Evolutionary conservation across 1,284 basidiomycete species (phyloP), one percentile per base, ranked within the genome.

Genomic region (Pholiota adiposa): DNA sequence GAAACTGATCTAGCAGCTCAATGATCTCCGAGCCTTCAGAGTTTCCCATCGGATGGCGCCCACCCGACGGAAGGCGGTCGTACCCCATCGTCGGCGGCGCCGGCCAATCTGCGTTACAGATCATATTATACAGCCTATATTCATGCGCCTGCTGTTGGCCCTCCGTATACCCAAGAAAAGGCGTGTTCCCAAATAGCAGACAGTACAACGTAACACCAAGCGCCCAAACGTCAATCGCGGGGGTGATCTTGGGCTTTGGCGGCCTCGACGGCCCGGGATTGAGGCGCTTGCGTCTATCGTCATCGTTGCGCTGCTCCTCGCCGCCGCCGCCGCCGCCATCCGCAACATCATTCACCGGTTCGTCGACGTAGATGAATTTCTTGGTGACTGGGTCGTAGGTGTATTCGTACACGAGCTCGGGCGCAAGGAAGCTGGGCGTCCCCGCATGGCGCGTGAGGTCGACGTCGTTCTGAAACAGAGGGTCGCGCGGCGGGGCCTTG

Each of bases 221-320:
- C 0, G 97, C 96, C 97, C 97, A 99, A n/a, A 99, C 87, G 70
- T 99, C 97, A 72, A 99, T 97, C 4, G 95, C 91, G 72, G 97
- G 96, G 36, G 96, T 97, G 64, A 99, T 92, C 1, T 84, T 46
- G 21, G 44, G 44, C 44, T 46, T 46, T 1, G 44, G 44, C 44
- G 44, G 44, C 14, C 44, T 12, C 44, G 44, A 46, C 44, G 44
- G 44, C 44, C 44, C 44, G 44, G 44, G 40, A 43, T 43, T n/a
- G n/a, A 3, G 21, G 3, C 19, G 23, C n/a, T n/a, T n/a, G 21
- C n/a, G n/a, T 16, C 14, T 46, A 23, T 46, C 44, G 44, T 46
- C 44, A 46, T 46, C 16, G 3, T 25, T 27, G 44, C 12, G 11
- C 44, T 46, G 14, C 44, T n/a, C n/a, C n/a, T n/a, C n/a, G n/a